Evolutionary conservation across 2,329 filamentous ascomycete species (phyloP), one percentile per base, ranked within the genome.

Genomic region (Arthrinium puccinioides): DNA sequence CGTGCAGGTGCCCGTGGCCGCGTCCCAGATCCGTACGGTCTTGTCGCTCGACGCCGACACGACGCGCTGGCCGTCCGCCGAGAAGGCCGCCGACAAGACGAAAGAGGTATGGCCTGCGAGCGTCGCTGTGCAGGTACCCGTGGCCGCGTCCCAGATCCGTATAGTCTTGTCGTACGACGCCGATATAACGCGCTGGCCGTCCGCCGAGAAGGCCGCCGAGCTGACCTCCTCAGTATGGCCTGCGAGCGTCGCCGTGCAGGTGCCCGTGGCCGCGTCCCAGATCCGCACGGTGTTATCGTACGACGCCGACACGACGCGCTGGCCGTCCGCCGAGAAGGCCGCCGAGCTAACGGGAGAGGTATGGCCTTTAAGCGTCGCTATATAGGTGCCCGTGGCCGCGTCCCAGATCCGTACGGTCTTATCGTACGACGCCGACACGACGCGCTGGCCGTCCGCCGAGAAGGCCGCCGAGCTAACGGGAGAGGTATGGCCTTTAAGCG

Each of bases 161-260:
- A 37, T 18, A 14, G 18, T 21, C 21, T 31, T 2, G 13, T 37
- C 26, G 5, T 15, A 4, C 24, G 26, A 37, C 15, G n/a, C 35
- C 25, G 25, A 37, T 14, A 14, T 26, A 14, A 37, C 14, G 18
- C 35, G 35, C 14, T 18, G 24, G 4, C 35, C 26, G 20, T 37
- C 35, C 10, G 26, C 11, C 16, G 35, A 37, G 27, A 37, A 31
- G 24, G 35, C 26, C 18, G 24, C 35, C 25, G 35, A 37, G 3
- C 1, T 9, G n/a, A 31, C 35, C 9, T 1, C 8, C 10, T 5
- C 0, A 8, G 11, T 37, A 37, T 53, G 50, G 8, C 45, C 45
- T 14, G 44, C 41, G n/a, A 48, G 43, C 13, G 38, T 49, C 32
- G 50, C 42, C n/a, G 42, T 36, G 28, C 28, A 31, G 10, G 28